Conservation (phyloP, 1,284 basidiomycete species). For the Cerrena zonata region DNA sequence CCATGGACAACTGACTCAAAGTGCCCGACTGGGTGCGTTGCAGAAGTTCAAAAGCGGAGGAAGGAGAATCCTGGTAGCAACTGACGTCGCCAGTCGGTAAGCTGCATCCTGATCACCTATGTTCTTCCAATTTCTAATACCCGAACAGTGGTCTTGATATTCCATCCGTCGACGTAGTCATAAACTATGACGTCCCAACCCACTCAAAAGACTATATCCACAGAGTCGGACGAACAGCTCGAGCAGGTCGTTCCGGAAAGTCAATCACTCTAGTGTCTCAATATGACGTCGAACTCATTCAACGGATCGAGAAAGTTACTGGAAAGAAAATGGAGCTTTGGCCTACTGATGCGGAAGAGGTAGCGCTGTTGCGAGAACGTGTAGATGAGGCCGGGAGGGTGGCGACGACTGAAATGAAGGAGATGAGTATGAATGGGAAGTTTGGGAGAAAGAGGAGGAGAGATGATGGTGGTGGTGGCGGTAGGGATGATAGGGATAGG, state of each 20-base stretch:
- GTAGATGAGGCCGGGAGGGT: slow-evolving; percentile 85
- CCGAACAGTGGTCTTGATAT: slow-evolving; percentile 83
- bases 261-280: slow-evolving; percentile 95
- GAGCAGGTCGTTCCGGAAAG: slow-evolving; percentile 93
- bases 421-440: slow-evolving; percentile 49
- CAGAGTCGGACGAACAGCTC: slow-evolving; percentile 93
- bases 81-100: slow-evolving; percentile 91
- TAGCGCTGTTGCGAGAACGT: slow-evolving; percentile 82
- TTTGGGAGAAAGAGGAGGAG: slow-evolving; percentile 51
- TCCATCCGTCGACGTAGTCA: slow-evolving; percentile 91
- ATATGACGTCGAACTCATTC: slow-evolving; percentile 95
- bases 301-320: slow-evolving; percentile 88
- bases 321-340: slow-evolving; percentile 92
- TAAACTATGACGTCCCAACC: slow-evolving; percentile 97
- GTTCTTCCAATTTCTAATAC: slow-evolving; percentile 8
- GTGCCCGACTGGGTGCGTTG: slow-evolving; percentile 88
- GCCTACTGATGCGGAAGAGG: slow-evolving; percentile 86
- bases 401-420: slow-evolving; percentile 76
- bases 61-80: slow-evolving; percentile 88
- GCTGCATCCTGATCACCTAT: slow-evolving; percentile 20
- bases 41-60: slow-evolving; percentile 95
- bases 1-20: slow-evolving; percentile 93
- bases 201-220: slow-evolving; percentile 99
- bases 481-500: slow-evolving; percentile 70
- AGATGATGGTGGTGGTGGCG: slow-evolving; percentile 39